Evolutionary conservation across 495 filamentous ascomycete genomes (phyloP).

Genomic region (Penicillium waksmanii): DNA sequence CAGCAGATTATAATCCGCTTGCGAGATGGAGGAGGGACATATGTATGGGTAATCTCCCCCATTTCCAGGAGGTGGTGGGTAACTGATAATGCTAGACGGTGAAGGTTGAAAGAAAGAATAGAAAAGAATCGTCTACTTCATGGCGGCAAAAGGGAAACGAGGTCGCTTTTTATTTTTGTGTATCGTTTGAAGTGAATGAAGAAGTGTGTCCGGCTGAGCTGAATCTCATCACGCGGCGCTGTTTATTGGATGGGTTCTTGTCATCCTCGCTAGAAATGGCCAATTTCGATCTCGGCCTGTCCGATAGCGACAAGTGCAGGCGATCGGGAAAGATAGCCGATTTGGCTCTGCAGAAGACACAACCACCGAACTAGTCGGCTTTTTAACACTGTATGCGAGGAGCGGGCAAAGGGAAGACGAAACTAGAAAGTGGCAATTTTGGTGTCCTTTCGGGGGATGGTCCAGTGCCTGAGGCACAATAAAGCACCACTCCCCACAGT

Average conservation of each 20-base stretch:
- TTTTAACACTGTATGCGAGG: neutral
- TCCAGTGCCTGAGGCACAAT: neutral
- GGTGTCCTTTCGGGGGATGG: neutral
- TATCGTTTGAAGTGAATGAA: too few relatives aligned
- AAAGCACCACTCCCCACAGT: too few relatives aligned
- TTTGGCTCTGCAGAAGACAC: neutral
- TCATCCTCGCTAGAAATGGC: slow-evolving; percentile 12
- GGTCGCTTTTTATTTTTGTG: neutral
- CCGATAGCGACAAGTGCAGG: neutral
- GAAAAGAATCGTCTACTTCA: too few relatives aligned
- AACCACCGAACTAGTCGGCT: neutral
- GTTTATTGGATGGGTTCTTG: neutral
- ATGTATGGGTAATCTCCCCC: neutral
- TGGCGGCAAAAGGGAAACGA: too few relatives aligned
- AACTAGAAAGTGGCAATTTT: neutral
- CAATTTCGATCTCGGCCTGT: slow-evolving; percentile 1
- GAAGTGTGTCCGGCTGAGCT: neutral
- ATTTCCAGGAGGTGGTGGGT: neutral
- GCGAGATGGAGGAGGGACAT: slow-evolving; percentile 1
- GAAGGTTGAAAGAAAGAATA: too few relatives aligned
- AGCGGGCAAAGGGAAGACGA: neutral
- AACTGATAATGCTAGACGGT: too few relatives aligned
- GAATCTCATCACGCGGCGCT: neutral
- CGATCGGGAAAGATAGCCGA: slow-evolving; percentile 14
- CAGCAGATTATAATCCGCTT: slow-evolving; percentile 21